Base-by-base conservation (phyloP, 768 basidiomycete genomes). In the Paxillus ammoniavirescens region DNA sequence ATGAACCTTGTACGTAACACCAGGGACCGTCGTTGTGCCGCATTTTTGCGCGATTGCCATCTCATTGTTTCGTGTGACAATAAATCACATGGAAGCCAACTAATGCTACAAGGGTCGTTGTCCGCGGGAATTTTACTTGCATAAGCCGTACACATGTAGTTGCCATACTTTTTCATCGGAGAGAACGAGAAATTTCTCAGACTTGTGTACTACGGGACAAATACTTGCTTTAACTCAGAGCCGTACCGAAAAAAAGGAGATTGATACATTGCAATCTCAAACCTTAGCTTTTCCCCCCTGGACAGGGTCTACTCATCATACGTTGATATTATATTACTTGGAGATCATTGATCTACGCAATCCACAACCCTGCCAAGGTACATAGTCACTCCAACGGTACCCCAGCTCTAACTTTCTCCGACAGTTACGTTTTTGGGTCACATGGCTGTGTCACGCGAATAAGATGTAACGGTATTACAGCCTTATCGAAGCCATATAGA, bases 11-110 rank as follows among this genome's bases (percentile, higher is more conserved):
- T 0, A 23, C 42, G 21, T 10, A 49, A 43, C 52, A 55, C 18
- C 50, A 49, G 37, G 45, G 17, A 36, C 21, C 8, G 15, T 3
- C 18, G 38, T 40, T 40, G 48, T 50, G 56, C 52, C 53, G 47
- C 60, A 49, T 50, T 37, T 55, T 45, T 45, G 42, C 42, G 47
- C 44, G 49, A 9, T 26, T 26, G 53, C 49, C 54, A 50, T 59
- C 33, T 55, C 64, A 56, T 61, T 35, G 60, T 61, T 48, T 48
- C 54, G 44, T 63, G 47, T 56, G 46, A 42, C 55, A 37, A 12
- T 33, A 21, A 47, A 35, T 18, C 15, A 13, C 37, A 36, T 46
- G 55, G 46, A 52, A 35, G 41, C 30, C n/a, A 15, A 9, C 28
- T 12, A 6, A 26, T 26, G 21, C 12, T 2, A n/a, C 23, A 14